A percentile compares a stretch with the other conserved stretches of the same genome.
Evolutionary conservation across 768 basidiomycete species (phyloP).

Genomic region (Lactarius psammicola): DNA sequence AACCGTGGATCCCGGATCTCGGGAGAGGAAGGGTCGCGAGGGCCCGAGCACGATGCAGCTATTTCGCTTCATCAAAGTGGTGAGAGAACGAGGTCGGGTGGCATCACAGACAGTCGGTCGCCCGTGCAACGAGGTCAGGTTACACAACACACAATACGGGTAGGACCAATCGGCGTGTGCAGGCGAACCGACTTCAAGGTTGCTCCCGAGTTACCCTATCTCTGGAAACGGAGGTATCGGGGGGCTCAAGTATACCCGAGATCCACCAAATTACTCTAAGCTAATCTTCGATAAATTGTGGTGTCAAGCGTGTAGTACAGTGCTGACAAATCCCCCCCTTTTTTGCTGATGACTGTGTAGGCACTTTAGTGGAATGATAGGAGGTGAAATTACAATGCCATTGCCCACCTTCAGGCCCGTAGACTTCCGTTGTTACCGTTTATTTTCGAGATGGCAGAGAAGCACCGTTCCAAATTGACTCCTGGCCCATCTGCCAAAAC

Average conservation of each 20-base stretch:
- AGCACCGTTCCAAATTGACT: background rate
- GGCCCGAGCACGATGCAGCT: constrained; percentile 33
- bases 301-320: no score
- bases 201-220: background rate
- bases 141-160: constrained; percentile 32
- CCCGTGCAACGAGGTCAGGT: constrained; percentile 43
- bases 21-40: constrained; percentile 44
- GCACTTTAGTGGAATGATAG: no score
- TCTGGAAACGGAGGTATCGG: background rate
- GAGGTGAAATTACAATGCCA: no score
- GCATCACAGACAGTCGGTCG: constrained; percentile 43
- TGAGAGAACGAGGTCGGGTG: constrained; percentile 51
- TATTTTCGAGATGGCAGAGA: background rate
- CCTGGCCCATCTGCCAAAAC: background rate
- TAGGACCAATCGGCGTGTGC: constrained; percentile 30
- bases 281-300: background rate
- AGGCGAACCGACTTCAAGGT: background rate
- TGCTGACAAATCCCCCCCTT: no score
- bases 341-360: no score
- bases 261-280: background rate
- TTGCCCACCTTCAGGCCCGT: no score
- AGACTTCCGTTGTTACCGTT: background rate
- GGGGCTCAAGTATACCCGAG: background rate
- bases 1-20: constrained; percentile 46
- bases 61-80: constrained; percentile 41